Conservation (phyloP, 2,329 filamentous ascomycete genomes). For the Xylaria sp. region DNA sequence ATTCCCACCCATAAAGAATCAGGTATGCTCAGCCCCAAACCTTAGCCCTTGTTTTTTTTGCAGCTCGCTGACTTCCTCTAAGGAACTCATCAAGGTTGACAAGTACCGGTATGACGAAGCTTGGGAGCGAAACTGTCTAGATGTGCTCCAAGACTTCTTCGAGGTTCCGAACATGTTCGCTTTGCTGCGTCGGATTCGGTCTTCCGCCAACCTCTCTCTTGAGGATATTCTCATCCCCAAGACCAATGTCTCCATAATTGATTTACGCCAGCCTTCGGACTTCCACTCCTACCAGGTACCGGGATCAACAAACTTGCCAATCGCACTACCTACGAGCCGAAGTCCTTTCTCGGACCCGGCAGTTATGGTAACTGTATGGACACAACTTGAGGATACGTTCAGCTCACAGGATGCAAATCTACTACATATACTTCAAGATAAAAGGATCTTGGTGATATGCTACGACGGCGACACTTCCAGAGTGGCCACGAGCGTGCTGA, state of each 20-base stretch:
- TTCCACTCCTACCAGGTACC: conserved; percentile 51
- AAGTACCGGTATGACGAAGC: background rate
- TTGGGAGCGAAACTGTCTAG: background rate
- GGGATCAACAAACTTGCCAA: conserved; percentile 59
- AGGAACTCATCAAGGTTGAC: background rate
- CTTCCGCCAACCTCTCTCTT: conserved; percentile 5
- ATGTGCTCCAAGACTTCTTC: background rate
- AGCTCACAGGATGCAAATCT: conserved; percentile 42
- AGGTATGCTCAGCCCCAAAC: background rate
- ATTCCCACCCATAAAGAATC: background rate
- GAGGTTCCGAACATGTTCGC: background rate
- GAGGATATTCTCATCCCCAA: conserved; percentile 35
- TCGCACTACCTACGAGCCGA: conserved; percentile 51
- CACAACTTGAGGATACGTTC: conserved; percentile 58
- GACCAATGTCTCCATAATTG: conserved; percentile 53
- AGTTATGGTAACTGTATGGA: conserved; percentile 60
- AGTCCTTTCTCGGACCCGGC: conserved; percentile 60
- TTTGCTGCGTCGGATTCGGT: background rate
- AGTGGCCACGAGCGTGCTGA: conserved; percentile 64
- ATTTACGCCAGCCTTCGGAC: conserved; percentile 57
- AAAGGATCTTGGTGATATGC: conserved; percentile 60
- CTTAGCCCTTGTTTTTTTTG: background rate
- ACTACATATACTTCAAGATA: conserved; percentile 43
- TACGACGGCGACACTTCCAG: conserved; percentile 66
- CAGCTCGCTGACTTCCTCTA: background rate